These are phyloP conservation scores for Phaeosphaeriaceae sp. DNA, from an alignment of 2,329 filamentous ascomycete genomes.

Conservation along the genomic window DNA sequence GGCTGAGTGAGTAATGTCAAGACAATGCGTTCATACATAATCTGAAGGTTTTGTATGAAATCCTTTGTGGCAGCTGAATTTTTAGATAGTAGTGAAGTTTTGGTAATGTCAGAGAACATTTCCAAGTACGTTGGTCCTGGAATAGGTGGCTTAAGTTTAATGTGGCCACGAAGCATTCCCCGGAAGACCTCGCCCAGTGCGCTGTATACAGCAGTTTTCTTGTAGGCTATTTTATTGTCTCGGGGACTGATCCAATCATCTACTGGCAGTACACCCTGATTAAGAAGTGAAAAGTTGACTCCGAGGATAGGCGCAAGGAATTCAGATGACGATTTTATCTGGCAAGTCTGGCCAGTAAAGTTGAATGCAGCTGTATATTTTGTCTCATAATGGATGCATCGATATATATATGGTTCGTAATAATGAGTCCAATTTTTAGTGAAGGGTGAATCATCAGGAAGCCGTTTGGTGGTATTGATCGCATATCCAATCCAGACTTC, in stretches of 20 bases:
- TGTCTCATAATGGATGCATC: conserved; percentile 42
- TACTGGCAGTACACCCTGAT: conserved; percentile 44
- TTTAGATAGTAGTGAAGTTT: conserved; percentile 55
- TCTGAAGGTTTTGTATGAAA: conserved; percentile 46
- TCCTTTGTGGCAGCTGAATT: conserved; percentile 51
- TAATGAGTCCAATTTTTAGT: conserved; percentile 34
- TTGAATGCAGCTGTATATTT: conserved; percentile 42
- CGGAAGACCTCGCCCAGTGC: conserved; percentile 40
- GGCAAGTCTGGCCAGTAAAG: conserved; percentile 36
- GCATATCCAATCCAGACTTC: conserved; percentile 45
- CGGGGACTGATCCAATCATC: conserved; percentile 34
- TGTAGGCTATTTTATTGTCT: conserved; percentile 33
- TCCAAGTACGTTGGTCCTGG: conserved; percentile 36
- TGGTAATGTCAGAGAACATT: conserved; percentile 45
- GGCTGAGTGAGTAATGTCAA: conserved; percentile 44
- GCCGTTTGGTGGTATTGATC: conserved; percentile 30
- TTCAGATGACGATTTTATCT: conserved; percentile 23
- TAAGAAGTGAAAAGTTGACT: conserved; percentile 32
- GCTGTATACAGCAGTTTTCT: conserved; percentile 43
- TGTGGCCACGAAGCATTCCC: conserved; percentile 35
- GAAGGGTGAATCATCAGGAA: conserved; percentile 28
- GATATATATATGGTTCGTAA: conserved; percentile 37
- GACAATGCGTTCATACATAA: conserved; percentile 42
- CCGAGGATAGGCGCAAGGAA: conserved; percentile 34
- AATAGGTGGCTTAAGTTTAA: conserved; percentile 34